Percentiles rank a stretch among this genome's conserved stretches.
phyloP scores from a whole-genome alignment of 768 basidiomycete genomes.

The Dacryopinax spathularia region DNA sequence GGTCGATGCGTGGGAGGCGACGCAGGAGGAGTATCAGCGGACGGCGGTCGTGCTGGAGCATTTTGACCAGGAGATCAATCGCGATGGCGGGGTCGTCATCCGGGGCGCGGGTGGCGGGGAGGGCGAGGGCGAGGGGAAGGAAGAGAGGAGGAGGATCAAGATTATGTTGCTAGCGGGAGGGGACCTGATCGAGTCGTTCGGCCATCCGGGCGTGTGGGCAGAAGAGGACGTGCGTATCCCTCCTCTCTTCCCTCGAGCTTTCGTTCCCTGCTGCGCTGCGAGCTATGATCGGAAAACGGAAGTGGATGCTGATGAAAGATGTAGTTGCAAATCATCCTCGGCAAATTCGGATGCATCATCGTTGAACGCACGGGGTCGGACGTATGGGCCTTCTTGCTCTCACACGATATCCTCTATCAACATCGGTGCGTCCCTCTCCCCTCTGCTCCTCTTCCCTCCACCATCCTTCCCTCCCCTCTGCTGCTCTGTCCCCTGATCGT shows the following conservation, averaged over 20 bases:
- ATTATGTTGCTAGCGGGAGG: constrained; percentile 96
- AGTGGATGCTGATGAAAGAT: constrained; percentile 7
- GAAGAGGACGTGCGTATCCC: constrained; percentile 65
- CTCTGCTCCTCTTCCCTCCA: constrained; percentile 26
- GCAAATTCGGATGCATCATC: constrained; percentile 85
- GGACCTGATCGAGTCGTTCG: constrained; percentile 94
- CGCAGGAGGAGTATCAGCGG: constrained; percentile 75
- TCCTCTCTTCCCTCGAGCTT: not conserved
- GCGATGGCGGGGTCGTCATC: constrained; percentile 23
- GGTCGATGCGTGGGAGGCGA: constrained; percentile 97
- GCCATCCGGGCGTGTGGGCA: constrained; percentile 95
- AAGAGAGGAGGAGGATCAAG: constrained; percentile 59
- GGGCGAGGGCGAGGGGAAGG: not conserved
- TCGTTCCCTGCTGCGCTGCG: constrained; percentile 6
- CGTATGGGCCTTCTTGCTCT: constrained; percentile 39
- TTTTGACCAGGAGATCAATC: constrained; percentile 90
- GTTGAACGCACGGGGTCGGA: constrained; percentile 90
- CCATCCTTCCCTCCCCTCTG: constrained; percentile 60
- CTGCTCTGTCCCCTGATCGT: not conserved
- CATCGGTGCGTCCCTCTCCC: constrained; percentile 29
- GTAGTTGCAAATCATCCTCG: constrained; percentile 90
- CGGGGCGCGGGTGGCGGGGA: constrained; percentile 5
- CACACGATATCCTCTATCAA: constrained; percentile 33
- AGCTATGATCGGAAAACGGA: no score
- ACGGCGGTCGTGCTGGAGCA: constrained; percentile 97